Evolutionary conservation across 805 yeast genomes (phyloP), one percentile per base, ranked within the genome.

Genomic region (Kazachstania kunashirensis): DNA sequence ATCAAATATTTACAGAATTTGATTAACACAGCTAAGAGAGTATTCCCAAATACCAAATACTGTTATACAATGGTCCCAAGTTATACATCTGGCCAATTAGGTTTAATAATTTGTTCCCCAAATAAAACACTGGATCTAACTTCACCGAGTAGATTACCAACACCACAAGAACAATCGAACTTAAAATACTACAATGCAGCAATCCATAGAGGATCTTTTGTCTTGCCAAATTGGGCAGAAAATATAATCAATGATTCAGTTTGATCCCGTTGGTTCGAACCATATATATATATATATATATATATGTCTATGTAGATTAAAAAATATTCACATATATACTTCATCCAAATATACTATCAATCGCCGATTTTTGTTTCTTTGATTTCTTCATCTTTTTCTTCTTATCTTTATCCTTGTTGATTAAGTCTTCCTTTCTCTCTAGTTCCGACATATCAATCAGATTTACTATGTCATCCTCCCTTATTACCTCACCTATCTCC

Each of bases 41-140:
- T 80, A 2, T 82, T 82, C 54, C 66, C 71, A 11, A 69, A 68
- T 39, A 81, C 78, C 3, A 64, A 70, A 46, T 80, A 81, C 54
- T 70, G 82, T 46, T 84, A 81, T 57, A 79, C 89, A 43, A 79
- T 84, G 48, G 84, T 84, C 59, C 95, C 95, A 27, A 75, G 84
- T 11, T 84, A 84, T 59, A 84, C 95, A 3, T 79, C 89, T 6
- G 95, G 95, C 12, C 94, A 84, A 59, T 68, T 84, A 44, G 94
- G 94, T 1, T 65, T 84, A 38, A 68, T 84, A 56, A 72, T 83
- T 16, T 82, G 89, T 42, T 68, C 79, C 29, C 79, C 77, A 52
- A 72, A 78, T 50, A 46, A 62, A 1, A 29, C 53, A 0, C 62
- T 67, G 16, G 57, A 67, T 44, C 63, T 83, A 38, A 59, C 59